Conservation (phyloP, 176 grass and related monocot genomes). For the Musa itinerans region DNA sequence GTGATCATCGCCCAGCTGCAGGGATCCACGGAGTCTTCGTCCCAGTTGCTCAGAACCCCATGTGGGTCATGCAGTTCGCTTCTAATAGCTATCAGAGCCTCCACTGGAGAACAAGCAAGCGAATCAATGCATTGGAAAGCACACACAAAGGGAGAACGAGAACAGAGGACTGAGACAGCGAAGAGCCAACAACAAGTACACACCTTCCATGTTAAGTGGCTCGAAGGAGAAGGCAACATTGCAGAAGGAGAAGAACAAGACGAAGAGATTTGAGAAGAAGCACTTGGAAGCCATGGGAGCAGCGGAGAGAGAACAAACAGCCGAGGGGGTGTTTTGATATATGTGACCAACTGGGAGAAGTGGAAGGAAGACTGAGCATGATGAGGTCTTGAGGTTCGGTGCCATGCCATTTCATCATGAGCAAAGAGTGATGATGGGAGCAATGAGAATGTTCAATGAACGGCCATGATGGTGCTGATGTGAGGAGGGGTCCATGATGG, state of each 20-base stretch:
- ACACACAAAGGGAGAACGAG: background rate
- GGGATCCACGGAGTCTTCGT: conserved; percentile 89
- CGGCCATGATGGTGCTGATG: background rate
- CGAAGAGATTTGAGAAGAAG: background rate
- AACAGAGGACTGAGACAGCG: background rate
- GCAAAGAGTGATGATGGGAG: conserved; percentile 1
- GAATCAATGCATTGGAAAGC: background rate
- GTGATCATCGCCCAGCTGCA: conserved; percentile 99
- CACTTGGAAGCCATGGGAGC: conserved; percentile 5
- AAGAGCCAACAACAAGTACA: background rate
- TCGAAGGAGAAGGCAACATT: background rate
- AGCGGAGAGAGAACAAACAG: background rate
- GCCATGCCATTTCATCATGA: background rate
- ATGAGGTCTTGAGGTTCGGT: background rate
- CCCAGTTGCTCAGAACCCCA: conserved; percentile 84
- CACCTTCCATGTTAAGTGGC: conserved; percentile 17
- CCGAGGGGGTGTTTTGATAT: background rate
- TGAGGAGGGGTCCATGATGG: background rate
- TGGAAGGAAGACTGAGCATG: background rate
- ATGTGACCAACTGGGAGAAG: background rate
- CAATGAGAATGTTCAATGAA: background rate
- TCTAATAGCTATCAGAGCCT: conserved; percentile 76
- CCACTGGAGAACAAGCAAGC: conserved; percentile 29
- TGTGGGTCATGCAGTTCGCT: conserved; percentile 64
- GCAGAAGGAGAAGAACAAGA: background rate